Base-by-base conservation (phyloP, 257 asterid species). In the Solanum gandarillasii region DNA sequence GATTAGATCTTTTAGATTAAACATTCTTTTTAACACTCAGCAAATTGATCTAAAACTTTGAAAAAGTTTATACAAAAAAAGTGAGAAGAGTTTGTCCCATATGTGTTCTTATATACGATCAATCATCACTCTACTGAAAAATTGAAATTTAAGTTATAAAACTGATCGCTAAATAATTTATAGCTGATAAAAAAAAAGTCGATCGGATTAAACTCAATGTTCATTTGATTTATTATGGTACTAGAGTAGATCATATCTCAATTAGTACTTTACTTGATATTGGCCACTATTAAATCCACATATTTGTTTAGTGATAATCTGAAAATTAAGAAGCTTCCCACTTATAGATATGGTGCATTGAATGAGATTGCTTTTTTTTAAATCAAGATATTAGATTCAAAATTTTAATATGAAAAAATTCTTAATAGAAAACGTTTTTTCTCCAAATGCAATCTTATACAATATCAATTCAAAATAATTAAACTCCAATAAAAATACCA, bases 371-470 rank as follows among this genome's bases (percentile, higher is more conserved):
- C 0, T 1, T 55, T 0, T 18, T 18, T 55, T 48, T 29, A 29
- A 13, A 48, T 48, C 58, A 48, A 48, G 58, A 5, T 48, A 13
- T 55, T 0, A 3, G 4, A 18, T 55, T 55, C 10, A 55, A 18
- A 18, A 1, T 55, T 18, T 52, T 0, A 52, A 52, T 52, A 52
- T 16, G 3, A 46, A 48, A 48, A 43, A 2, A 4, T 5, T 14
- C 1, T 14, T 48, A 13, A 5, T 48, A 48, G 2, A 0, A 48
- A 48, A 14, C 1, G 0, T 43, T 55, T 52, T 55, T 6, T 55
- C 4, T 18, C 10, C 9, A 0, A 18, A 7, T 18, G 10, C 0
- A 55, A 7, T 18, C 20, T 7, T 55, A 55, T 6, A 0, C 9
- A 1, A 55, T 20, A 20, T 18, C 1, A 55, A 55, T 55, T 55